Base-by-base conservation (phyloP, 2,329 filamentous ascomycete genomes). In the Hymenotorrendiella dingleyae region DNA sequence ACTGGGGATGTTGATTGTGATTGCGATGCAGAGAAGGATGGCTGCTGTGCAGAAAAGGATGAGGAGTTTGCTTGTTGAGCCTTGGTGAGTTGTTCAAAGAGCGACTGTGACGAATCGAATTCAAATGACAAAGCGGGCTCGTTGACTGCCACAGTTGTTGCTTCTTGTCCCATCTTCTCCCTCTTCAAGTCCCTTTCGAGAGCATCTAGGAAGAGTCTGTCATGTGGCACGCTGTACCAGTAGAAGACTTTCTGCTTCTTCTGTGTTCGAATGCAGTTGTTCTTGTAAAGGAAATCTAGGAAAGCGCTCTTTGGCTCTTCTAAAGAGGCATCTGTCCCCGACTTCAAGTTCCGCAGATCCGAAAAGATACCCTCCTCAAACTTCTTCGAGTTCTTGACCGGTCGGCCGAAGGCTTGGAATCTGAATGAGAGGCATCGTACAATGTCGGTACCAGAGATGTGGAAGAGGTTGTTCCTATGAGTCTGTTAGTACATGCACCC, bases 221-320 rank as follows among this genome's bases (percentile, higher is more conserved):
- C 93, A 65, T 98, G 93, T 1, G 93, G 93, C 36, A 98, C 93
- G 71, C 90, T 96, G 70, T 97, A 98, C 93, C 93, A 98, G 72
- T 97, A 98, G 63, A 98, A 98, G 54, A 98, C 93, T 74, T 98
- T 98, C 64, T 98, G 93, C 77, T 98, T 98, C 81, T 98, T 98
- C 68, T 98, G 93, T 27, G 93, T 98, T 57, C 93, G 84, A 58
- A 98, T 98, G 76, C 93, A 98, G 74, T 98, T 98, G 78, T 98
- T 98, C 78, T 98, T 98, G 80, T 98, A 98, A 33, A 98, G 76
- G 66, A 97, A 98, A 68, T 98, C 93, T 49, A 98, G 78, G 70
- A 98, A 98, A 2, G 86, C 84, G 69, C 91, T 97, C 76, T 98
- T 98, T 43, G 93, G 93, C 72, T 98, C 93, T 69, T 98, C 93